Evolutionary conservation across 2,329 filamentous ascomycete genomes (phyloP), one percentile per base, ranked within the genome.

Genomic region (Fusarium sp.): DNA sequence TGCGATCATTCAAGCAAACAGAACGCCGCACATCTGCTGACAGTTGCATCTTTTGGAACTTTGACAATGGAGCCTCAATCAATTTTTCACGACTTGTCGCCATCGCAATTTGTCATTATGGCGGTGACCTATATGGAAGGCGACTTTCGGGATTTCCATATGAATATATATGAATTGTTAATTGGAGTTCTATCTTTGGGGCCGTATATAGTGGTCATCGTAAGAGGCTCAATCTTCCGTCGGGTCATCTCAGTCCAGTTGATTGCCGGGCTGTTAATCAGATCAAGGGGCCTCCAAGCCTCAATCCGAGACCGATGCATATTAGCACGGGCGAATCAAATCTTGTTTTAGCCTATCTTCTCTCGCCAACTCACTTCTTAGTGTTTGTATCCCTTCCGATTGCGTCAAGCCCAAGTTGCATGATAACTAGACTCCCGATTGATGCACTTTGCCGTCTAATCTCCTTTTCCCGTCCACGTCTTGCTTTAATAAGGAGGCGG

Each of bases 1-100:
- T 57, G 39, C 34, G 75, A 72, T 64, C 25, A 64, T 23, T 41
- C 32, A 23, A 37, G 20, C 27, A 50, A 37, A 56, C 34, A 66
- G 27, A 41, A 11, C 20, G 14, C 30, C 35, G 25, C 52, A 37
- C 23, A 35, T 27, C 27, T 50, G 39, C 43, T 70, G 43, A 60
- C 18, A 27, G n/a, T 25, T 41, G 48, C 48, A 41, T 64, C 11
- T 39, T 56, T 30, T 50, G 32, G 60, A 25, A 52, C 43, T 52
- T 63, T 52, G 60, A 25, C n/a, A 23, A 63, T 52, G 43, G 37
- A 25, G 32, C 41, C 30, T 34, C 18, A 52, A 45, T 66, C 37
- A 52, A 52, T 14, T 34, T 13, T 23, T 14, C 10, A 11, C 8
- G 20, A 39, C 14, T 52, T 52, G 30, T 50, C 5, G 5, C 45